A percentile compares a stretch with the other conserved stretches of the same genome.
Conservation (phyloP, 352 stramenopile species). For the Phytophthora crassamura region DNA sequence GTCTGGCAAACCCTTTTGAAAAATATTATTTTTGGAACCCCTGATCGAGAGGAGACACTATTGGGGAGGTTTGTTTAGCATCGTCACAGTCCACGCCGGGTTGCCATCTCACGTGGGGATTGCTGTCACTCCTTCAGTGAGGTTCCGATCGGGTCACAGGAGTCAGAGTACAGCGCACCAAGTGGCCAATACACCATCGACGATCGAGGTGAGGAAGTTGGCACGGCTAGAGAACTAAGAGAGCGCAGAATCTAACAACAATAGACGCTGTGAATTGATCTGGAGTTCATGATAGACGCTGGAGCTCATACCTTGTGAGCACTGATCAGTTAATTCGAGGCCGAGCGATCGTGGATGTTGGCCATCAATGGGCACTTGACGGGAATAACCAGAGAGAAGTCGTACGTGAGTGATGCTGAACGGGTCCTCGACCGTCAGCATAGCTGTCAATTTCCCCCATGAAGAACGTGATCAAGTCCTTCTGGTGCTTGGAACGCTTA, state of each 20-base stretch:
- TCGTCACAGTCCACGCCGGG: background rate
- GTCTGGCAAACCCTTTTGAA: too few species aligned
- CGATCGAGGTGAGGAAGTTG: constrained; percentile 9
- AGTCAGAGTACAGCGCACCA: background rate
- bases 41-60: constrained; percentile 1
- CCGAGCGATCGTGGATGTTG: constrained; percentile 27
- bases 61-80: background rate
- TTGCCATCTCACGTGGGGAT: background rate
- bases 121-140: background rate
- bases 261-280: constrained; percentile 2
- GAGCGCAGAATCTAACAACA: background rate
- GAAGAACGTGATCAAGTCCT: constrained; percentile 60
- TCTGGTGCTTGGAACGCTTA: constrained; percentile 20
- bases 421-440: constrained; percentile 36
- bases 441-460: constrained; percentile 31
- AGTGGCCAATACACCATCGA: background rate
- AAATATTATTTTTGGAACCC: too few species aligned
- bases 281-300: background rate
- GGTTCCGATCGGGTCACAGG: background rate
- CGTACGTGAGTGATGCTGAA: constrained; percentile 55
- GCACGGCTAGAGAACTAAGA: background rate
- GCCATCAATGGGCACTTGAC: constrained; percentile 47
- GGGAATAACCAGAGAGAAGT: constrained; percentile 37
- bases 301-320: background rate
- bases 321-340: constrained; percentile 5